phyloP scores from a whole-genome alignment of 768 basidiomycete genomes.

The Hypholoma fasciculare region DNA sequence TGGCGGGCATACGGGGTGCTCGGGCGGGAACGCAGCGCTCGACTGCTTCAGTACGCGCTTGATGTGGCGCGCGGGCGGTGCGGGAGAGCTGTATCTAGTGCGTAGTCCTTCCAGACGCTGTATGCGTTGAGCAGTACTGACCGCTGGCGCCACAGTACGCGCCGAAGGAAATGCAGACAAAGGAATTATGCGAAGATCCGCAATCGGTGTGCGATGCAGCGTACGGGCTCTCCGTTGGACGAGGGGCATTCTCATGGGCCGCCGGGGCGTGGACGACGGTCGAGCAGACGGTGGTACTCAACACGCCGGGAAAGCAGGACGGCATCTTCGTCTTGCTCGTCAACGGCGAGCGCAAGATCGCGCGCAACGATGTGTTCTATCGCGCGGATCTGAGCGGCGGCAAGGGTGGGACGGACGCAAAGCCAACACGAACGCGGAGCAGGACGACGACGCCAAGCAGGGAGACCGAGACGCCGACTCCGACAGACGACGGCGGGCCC shows the following conservation, averaged over 20 bases:
- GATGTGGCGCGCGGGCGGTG: constrained; percentile 76
- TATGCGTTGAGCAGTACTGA: background rate
- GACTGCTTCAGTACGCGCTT: constrained; percentile 82
- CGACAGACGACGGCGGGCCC: constrained; percentile 14
- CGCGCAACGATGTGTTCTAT: constrained; percentile 61
- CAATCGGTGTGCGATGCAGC: constrained; percentile 59
- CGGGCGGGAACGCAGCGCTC: constrained; percentile 70
- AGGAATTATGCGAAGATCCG: constrained; percentile 55
- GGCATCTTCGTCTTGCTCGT: constrained; percentile 66
- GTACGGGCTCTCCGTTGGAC: constrained; percentile 76
- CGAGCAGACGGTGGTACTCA: constrained; percentile 67
- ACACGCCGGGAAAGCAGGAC: constrained; percentile 71
- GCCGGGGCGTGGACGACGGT: constrained; percentile 72
- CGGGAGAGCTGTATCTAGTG: constrained; percentile 78
- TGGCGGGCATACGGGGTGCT: constrained; percentile 67
- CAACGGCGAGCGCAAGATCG: constrained; percentile 55
- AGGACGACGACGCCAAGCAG: constrained; percentile 10
- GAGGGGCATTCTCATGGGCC: constrained; percentile 66
- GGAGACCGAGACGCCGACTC: constrained; percentile 7
- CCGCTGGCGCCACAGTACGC: constrained; percentile 57
- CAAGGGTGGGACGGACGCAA: background rate
- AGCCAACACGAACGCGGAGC: constrained; percentile 10
- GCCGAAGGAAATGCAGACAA: constrained; percentile 67
- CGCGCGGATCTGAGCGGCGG: constrained; percentile 35
- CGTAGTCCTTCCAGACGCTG: constrained; percentile 19